phyloP scores from a whole-genome alignment of 2,329 filamentous ascomycete genomes.

The Hypoxylon sp. region DNA sequence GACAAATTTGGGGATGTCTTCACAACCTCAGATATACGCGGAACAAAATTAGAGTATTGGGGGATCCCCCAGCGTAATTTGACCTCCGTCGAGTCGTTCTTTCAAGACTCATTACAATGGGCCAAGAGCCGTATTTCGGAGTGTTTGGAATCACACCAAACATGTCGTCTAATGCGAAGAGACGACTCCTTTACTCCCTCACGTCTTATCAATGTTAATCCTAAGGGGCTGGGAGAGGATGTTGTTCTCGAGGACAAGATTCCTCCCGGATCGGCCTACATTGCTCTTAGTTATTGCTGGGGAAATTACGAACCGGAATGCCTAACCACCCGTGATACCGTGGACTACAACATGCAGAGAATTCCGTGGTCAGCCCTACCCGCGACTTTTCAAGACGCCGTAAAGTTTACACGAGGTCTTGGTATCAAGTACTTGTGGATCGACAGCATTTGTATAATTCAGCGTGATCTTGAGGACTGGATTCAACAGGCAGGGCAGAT shows the following conservation, averaged over 20 bases:
- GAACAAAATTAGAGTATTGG: too few relatives aligned
- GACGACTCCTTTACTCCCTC: slow-evolving; percentile 1
- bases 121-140: slow-evolving; percentile 5
- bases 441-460: slow-evolving; percentile 41
- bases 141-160: slow-evolving; percentile 8
- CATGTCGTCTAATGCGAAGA: neutral
- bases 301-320: slow-evolving; percentile 22
- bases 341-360: slow-evolving; percentile 16
- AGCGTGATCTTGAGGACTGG: slow-evolving; percentile 34
- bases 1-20: neutral
- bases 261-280: slow-evolving; percentile 7
- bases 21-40: neutral
- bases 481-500: slow-evolving; percentile 25
- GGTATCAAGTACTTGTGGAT: slow-evolving; percentile 40
- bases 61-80: neutral
- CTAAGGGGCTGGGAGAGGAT: slow-evolving; percentile 5
- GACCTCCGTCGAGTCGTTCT: neutral
- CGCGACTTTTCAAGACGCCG: slow-evolving; percentile 38
- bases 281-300: slow-evolving; percentile 32
- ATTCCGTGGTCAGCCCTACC: slow-evolving; percentile 29
- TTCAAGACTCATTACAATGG: slow-evolving; percentile 3
- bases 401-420: slow-evolving; percentile 36
- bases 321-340: slow-evolving; percentile 16
- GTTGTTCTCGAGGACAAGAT: slow-evolving; percentile 8
- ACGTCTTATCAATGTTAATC: slow-evolving; percentile 18